Evolutionary conservation across 805 yeast genomes (phyloP).

Genomic region (Zygosaccharomyces siamensis): DNA sequence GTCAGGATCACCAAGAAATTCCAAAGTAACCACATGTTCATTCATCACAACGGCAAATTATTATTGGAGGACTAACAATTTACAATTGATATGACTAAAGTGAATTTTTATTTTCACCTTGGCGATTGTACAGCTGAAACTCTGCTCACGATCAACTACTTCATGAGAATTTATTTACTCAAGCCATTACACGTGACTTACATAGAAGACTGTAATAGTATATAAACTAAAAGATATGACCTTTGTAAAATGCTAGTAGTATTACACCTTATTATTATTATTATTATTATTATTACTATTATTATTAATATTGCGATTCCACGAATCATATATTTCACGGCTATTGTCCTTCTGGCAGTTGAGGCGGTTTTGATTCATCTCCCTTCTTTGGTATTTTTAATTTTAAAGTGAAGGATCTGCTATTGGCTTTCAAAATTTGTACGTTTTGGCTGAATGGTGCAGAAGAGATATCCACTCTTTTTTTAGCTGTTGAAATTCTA

Average conservation of each 20-base stretch:
- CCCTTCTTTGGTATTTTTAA: conserved; percentile 16
- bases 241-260: not conserved
- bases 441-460: conserved; percentile 38
- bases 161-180: not conserved
- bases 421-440: conserved; percentile 26
- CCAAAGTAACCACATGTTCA: not conserved
- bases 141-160: not conserved
- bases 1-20: not conserved
- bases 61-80: not conserved
- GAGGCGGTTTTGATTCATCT: not conserved
- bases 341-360: not conserved
- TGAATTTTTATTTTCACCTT: not conserved
- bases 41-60: not conserved
- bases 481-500: conserved; percentile 36
- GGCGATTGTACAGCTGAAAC: not conserved
- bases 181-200: not conserved
- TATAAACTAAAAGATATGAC: not conserved
- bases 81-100: no score
- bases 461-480: conserved; percentile 39
- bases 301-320: not conserved
- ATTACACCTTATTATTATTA: not conserved
- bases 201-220: not conserved
- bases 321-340: not conserved
- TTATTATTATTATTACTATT: not conserved
- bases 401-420: conserved; percentile 29